Percentiles rank a stretch among this genome's conserved stretches.
phyloP scores from a whole-genome alignment of 371 early-diverging fungal species.

The Dinochytrium kinnereticum region DNA sequence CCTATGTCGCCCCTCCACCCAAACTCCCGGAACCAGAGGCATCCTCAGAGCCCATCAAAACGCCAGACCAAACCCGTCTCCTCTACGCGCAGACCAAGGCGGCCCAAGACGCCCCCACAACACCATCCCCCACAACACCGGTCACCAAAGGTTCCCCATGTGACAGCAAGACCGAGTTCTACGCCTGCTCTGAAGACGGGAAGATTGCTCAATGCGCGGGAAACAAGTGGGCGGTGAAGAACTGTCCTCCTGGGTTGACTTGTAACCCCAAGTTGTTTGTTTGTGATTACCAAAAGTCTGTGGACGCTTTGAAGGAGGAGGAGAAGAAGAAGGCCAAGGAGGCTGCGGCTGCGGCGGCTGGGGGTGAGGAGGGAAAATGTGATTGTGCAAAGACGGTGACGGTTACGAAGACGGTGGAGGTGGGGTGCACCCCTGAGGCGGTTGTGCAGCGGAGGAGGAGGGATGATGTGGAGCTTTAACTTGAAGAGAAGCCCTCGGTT shows the following conservation, averaged over 20 bases:
- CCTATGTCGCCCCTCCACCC: neutral
- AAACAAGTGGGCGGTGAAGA: neutral
- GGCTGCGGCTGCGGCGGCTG: neutral
- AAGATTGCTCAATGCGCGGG: constrained; percentile 4
- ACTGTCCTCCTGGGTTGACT: neutral
- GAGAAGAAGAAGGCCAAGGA: neutral
- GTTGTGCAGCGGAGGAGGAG: neutral
- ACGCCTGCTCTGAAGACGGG: neutral
- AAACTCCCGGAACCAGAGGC: neutral
- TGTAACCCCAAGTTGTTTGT: constrained; percentile 1
- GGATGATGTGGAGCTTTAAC: neutral
- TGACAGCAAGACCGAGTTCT: constrained; percentile 8
- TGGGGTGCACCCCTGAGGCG: neutral
- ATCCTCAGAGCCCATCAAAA: neutral
- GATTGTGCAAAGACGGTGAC: constrained; percentile 5
- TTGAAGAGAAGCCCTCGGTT: neutral
- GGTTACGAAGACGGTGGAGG: neutral
- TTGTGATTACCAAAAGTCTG: neutral
- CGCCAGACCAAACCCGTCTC: neutral
- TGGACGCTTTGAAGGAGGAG: neutral
- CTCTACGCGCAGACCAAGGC: neutral
- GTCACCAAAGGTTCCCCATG: neutral
- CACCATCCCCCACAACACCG: neutral
- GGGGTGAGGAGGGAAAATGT: neutral
- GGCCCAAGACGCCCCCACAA: neutral